Evolutionary conservation across 768 basidiomycete species (phyloP), one percentile per base, ranked within the genome.

Genomic region (Russula sp.): DNA sequence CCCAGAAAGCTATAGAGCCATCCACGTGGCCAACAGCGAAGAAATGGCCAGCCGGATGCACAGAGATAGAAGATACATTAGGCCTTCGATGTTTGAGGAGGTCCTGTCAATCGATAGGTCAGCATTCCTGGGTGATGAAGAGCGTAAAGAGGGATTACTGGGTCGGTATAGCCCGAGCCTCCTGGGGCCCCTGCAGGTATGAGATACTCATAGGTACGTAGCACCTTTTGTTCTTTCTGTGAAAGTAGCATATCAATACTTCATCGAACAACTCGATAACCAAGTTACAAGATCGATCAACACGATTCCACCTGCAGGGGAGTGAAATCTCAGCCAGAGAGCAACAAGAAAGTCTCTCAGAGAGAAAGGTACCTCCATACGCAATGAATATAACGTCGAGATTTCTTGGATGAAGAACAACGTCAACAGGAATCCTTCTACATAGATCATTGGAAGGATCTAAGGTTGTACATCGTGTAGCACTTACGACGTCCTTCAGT

Each of bases 1-100:
- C 86, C 88, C 92, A 94, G 72, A 94, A 90, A 5, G 87, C 84
- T 36, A 96, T 81, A 57, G 84, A 86, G 9, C 94, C 92, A 73
- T 96, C 94, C 20, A 84, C 79, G 71, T 94, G 83, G 0, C 94
- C 93, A 14, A 84, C 87, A 24, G 83, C 90, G 64, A 96, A 88
- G 64, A 92, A 79, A 64, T 92, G 86, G 0, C 78, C 88, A 40
- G 87, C 77, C 6, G 92, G 90, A 72, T 94, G 86, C 67, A 93
- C 78, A 4, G 87, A 79, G 5, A 94, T 67, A 32, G 84, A 82
- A 0, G 88, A 92, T 8, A 90, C 88, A n/a, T 79, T 76, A 1
- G 87, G 84, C 46, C 82, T 79, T 0, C 92, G 83, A 72, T 88
- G 88, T 0, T 78, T 83, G 53, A 92, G 79, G n/a, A 93, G 77